Base-by-base conservation (phyloP, 2,329 filamentous ascomycete genomes). In the Pseudogymnoascus sp. region DNA sequence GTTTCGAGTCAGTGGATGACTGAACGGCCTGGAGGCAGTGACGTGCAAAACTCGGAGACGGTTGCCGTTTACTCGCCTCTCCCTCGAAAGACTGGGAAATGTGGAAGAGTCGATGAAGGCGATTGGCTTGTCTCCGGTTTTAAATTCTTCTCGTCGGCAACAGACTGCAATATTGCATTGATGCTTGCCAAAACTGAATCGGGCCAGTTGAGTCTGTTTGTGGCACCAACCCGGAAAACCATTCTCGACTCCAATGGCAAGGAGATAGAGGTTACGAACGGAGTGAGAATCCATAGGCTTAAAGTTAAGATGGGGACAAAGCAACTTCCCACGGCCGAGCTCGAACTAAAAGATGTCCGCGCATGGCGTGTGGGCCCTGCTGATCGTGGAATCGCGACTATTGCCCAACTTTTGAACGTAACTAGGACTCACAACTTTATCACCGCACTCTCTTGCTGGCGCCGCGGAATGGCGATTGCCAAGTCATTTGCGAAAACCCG, bases 1-100 rank as follows among this genome's bases (percentile, higher is more conserved):
- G 83, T 79, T 2, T 81, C 78, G 18, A 81, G 81, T 0, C 82
- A 84, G 67, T 84, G 82, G 81, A 84, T 84, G 81, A 84, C 81
- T 0, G 81, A 84, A 64, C 73, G 82, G 7, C 73, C 76, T 0
- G 81, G 81, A 3, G 82, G 81, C 0, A 81, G 79, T 62, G 81
- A 84, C 67, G 80, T 83, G 1, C 77, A 78, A 23, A 78, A 78
- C 28, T 82, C 79, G 0, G 81, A 84, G 69, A 84, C 81, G 0
- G 68, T 78, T 18, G 78, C 79, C 1, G 66, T 69, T 18, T 70
- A 70, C 50, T 62, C 64, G 5, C 69, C 69, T 12, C 44, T 66
- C 12, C 34, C 64, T 28, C 36, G 14, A 42, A 63, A 64, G 36
- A 64, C 28, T 4, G 46, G 61, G 12, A 36, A 62, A 34, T 59